Percentiles rank a stretch among this genome's conserved stretches.
These are phyloP conservation scores for Juncus inflexus DNA, from an alignment of 176 grass and related monocot genomes.

Conservation along the genomic window DNA sequence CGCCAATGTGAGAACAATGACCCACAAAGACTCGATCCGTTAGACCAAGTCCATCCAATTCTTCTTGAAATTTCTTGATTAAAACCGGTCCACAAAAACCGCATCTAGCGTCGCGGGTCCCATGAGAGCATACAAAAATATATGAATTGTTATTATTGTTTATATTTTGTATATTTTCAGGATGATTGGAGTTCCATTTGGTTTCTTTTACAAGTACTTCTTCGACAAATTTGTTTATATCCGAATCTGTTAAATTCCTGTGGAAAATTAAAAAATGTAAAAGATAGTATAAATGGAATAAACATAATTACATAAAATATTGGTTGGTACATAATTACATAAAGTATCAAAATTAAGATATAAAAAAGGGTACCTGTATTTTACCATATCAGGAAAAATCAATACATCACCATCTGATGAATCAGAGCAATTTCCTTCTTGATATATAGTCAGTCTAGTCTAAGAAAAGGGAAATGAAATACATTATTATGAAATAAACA, in stretches of 20 bases:
- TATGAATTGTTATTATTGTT: constrained; percentile 38
- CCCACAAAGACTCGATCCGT: constrained; percentile 58
- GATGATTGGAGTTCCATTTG: constrained; percentile 59
- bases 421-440: constrained; percentile 53
- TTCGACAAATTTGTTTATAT: constrained; percentile 81
- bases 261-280: not conserved
- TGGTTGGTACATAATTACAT: no score
- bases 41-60: constrained; percentile 57
- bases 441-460: constrained; percentile 83
- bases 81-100: constrained; percentile 83
- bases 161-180: constrained; percentile 36
- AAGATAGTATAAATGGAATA: no score
- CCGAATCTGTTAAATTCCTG: constrained; percentile 66
- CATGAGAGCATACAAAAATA: constrained; percentile 89
- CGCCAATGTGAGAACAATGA: constrained; percentile 81
- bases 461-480: constrained; percentile 10
- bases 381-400: constrained; percentile 98
- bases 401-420: constrained; percentile 81
- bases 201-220: constrained; percentile 86
- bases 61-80: constrained; percentile 73
- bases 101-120: constrained; percentile 80
- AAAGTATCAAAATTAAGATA: no score
- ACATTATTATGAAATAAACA: not conserved
- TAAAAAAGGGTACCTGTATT: constrained; percentile 63
- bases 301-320: no score